A percentile compares a stretch with the other conserved stretches of the same genome.
phyloP scores from a whole-genome alignment of 2,329 filamentous ascomycete genomes.

The Botrytis byssoidea region DNA sequence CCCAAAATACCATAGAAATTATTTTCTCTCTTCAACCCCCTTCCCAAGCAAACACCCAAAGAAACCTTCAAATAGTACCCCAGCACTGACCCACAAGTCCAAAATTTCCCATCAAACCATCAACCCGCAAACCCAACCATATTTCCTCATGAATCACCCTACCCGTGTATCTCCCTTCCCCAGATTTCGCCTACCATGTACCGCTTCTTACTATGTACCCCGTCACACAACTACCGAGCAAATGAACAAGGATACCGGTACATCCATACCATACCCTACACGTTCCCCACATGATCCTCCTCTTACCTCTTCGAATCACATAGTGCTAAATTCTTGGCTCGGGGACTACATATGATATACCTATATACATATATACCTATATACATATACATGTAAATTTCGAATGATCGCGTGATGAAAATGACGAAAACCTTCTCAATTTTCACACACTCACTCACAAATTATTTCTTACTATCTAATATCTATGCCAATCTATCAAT shows the following conservation, averaged over 20 bases:
- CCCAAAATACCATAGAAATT: not conserved
- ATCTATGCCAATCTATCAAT: no score
- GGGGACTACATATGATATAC: not conserved
- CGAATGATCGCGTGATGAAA: not conserved
- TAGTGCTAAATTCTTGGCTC: not conserved
- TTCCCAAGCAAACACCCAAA: not conserved
- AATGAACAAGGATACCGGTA: not conserved
- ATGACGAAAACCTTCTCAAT: not conserved
- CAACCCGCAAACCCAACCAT: no score
- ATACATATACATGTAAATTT: no score
- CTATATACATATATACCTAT: no score
- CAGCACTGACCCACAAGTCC: not conserved
- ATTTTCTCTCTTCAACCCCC: fast-evolving
- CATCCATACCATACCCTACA: no score
- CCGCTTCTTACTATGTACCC: not conserved
- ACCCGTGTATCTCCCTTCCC: not conserved
- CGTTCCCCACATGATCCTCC: not conserved
- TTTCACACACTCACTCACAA: no score
- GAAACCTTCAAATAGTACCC: not conserved
- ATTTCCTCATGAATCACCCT: no score
- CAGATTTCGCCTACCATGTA: not conserved
- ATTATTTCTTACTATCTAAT: no score
- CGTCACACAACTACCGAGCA: not conserved
- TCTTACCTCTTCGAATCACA: not conserved
- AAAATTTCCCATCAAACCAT: not conserved